Conservation (phyloP, 768 basidiomycete genomes). For the Phylloporus arenicola region DNA sequence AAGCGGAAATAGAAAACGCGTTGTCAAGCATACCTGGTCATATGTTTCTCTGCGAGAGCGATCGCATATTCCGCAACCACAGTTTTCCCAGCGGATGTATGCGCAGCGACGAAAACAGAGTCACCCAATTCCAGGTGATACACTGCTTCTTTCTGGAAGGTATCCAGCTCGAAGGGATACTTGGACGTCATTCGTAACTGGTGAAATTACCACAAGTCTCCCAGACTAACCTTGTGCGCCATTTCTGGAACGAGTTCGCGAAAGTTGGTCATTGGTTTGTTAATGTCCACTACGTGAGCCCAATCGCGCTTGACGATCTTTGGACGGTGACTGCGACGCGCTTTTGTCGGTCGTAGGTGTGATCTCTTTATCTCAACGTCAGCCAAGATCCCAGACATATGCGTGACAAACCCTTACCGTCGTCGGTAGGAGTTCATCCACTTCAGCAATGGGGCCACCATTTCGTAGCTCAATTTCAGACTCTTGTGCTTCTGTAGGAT, state of each 20-base stretch:
- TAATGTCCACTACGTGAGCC: constrained; percentile 96
- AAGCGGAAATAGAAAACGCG: constrained; percentile 11
- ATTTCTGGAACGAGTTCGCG: constrained; percentile 91
- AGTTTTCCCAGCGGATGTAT: constrained; percentile 99
- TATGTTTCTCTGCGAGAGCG: constrained; percentile 92
- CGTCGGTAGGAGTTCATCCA: constrained; percentile 77
- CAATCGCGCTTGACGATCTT: constrained; percentile 82
- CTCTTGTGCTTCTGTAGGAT: constrained; percentile 19
- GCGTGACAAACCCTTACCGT: constrained; percentile 31
- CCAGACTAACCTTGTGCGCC: constrained; percentile 73
- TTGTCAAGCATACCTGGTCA: constrained; percentile 73
- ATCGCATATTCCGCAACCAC: constrained; percentile 99
- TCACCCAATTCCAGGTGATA: constrained; percentile 97
- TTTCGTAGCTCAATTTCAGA: constrained; percentile 15
- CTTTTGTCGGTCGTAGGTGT: constrained; percentile 50
- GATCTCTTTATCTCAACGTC: constrained; percentile 39
- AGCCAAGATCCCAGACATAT: neutral
- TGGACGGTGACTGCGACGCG: constrained; percentile 39
- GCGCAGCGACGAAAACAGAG: constrained; percentile 98
- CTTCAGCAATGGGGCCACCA: constrained; percentile 38
- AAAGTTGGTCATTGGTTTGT: constrained; percentile 84
- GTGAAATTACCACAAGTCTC: neutral
- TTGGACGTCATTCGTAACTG: constrained; percentile 26
- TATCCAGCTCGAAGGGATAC: constrained; percentile 99
- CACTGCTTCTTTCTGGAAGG: constrained; percentile 97